phyloP scores from a whole-genome alignment of 805 yeast species.

The Maudiozyma serrabonitensis region DNA sequence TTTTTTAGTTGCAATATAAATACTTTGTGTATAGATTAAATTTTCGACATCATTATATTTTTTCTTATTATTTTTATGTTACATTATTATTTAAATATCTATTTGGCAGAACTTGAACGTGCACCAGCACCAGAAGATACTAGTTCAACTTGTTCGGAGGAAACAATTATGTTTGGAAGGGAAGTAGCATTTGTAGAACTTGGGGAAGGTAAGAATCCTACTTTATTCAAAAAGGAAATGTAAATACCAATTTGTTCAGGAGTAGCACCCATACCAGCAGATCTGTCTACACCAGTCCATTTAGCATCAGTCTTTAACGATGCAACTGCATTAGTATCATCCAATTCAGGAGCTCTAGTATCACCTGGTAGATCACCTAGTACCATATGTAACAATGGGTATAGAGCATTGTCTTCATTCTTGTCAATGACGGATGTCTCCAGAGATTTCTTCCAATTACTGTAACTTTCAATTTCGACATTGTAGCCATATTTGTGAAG shows the following conservation, averaged over 20 bases:
- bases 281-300: slow-evolving; percentile 57
- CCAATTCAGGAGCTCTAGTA: slow-evolving; percentile 92
- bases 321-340: slow-evolving; percentile 72
- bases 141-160: slow-evolving; percentile 47
- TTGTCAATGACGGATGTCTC: slow-evolving; percentile 71
- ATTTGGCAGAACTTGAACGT: slow-evolving; percentile 53
- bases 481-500: slow-evolving; percentile 65
- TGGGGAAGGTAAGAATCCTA: slow-evolving; percentile 73
- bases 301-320: slow-evolving; percentile 51
- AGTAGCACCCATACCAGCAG: slow-evolving; percentile 71
- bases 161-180: slow-evolving; percentile 50
- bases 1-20: background rate
- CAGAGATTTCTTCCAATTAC: slow-evolving; percentile 66
- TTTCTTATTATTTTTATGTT: background rate
- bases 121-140: slow-evolving; percentile 63
- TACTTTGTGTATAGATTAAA: background rate
- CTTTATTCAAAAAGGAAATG: slow-evolving; percentile 66
- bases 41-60: background rate
- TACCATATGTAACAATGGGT: slow-evolving; percentile 89
- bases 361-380: slow-evolving; percentile 83
- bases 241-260: slow-evolving; percentile 59
- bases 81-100: slow-evolving; percentile 1
- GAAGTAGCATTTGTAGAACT: slow-evolving; percentile 30
- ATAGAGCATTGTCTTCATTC: slow-evolving; percentile 74
- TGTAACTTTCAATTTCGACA: slow-evolving; percentile 53